Conservation (phyloP, 805 yeast genomes). For the Pichia phayaonensis region DNA sequence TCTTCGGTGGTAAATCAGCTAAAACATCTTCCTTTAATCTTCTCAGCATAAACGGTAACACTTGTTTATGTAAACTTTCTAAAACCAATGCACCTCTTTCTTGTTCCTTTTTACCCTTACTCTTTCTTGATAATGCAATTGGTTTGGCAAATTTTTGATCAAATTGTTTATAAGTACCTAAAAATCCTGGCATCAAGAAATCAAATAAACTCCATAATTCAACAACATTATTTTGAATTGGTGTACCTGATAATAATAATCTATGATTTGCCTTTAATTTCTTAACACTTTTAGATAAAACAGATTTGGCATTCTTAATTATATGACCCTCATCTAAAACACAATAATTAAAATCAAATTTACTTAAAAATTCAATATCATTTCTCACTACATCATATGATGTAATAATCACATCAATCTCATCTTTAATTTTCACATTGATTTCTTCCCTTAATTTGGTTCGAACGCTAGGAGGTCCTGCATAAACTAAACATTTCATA, state of each 20-base stretch:
- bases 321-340: conserved; percentile 97
- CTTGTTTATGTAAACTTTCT: conserved; percentile 95
- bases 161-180: conserved; percentile 90
- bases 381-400: conserved; percentile 96
- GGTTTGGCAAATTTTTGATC: conserved; percentile 97
- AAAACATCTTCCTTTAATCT: conserved; percentile 94
- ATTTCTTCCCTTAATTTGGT: conserved; percentile 46
- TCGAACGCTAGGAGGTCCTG: conserved; percentile 84
- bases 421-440: conserved; percentile 26
- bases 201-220: conserved; percentile 98
- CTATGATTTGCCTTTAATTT: conserved; percentile 79
- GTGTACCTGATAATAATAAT: conserved; percentile 90
- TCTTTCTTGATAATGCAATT: conserved; percentile 85
- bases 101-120: conserved; percentile 88
- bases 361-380: conserved; percentile 60
- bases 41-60: conserved; percentile 90
- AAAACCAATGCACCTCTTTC: conserved; percentile 95
- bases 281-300: conserved; percentile 84
- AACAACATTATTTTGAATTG: conserved; percentile 93
- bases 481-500: conserved; percentile 74
- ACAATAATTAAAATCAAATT: conserved; percentile 79
- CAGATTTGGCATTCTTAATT: conserved; percentile 84
- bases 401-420: conserved; percentile 77
- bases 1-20: conserved; percentile 95
- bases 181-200: conserved; percentile 96